A percentile compares a stretch with the other conserved stretches of the same genome.
These are phyloP conservation scores for Neopestalotiopsis clavispora DNA, from an alignment of 2,329 filamentous ascomycete genomes.

Conservation along the genomic window DNA sequence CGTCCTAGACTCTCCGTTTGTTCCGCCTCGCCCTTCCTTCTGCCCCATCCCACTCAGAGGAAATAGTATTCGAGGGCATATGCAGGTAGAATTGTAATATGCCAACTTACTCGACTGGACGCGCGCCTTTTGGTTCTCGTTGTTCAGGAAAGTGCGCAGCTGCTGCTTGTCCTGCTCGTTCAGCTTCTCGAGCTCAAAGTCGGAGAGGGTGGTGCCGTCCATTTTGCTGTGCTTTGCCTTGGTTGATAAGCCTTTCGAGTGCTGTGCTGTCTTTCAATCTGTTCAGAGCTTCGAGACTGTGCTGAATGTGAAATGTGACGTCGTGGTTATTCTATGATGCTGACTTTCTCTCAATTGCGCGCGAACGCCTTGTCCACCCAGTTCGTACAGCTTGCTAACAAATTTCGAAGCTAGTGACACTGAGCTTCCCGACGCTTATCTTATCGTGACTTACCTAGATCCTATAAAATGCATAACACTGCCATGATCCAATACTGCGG, in stretches of 20 bases:
- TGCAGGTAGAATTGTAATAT: constrained; percentile 13
- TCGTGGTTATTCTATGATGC: constrained; percentile 5
- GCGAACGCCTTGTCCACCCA: background rate
- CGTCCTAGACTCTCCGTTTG: background rate
- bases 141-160: constrained; percentile 82
- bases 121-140: constrained; percentile 84
- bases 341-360: background rate
- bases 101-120: constrained; percentile 61
- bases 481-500: too few species aligned
- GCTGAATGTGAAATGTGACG: background rate
- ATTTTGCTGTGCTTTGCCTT: constrained; percentile 24
- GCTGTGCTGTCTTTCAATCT: background rate
- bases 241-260: background rate
- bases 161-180: constrained; percentile 84
- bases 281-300: background rate
- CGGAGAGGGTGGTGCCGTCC: constrained; percentile 45
- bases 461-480: too few species aligned
- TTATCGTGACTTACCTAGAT: constrained; percentile 8
- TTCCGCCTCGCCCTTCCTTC: background rate
- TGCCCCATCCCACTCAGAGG: too few species aligned
- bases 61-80: too few species aligned
- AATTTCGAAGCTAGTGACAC: constrained; percentile 12
- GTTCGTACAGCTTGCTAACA: background rate
- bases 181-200: constrained; percentile 74
- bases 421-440: constrained; percentile 12